Evolutionary conservation across 2,329 filamentous ascomycete species (phyloP).

Genomic region (Trichoderma sp.): DNA sequence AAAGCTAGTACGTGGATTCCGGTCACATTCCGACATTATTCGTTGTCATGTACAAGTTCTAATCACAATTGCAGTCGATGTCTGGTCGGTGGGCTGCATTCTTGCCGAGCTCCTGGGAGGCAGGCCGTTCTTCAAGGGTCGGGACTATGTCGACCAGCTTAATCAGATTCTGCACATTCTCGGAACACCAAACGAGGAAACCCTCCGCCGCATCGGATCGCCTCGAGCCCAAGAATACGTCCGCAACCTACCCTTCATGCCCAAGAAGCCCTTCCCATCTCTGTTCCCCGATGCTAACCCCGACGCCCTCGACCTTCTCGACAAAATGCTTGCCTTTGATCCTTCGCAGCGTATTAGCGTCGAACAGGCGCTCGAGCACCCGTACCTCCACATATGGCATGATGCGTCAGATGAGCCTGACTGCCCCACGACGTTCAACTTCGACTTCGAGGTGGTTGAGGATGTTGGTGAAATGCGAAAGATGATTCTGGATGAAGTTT

Average conservation of each 20-base stretch:
- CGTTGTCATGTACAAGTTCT: background rate
- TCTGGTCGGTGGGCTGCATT: slow-evolving; percentile 99
- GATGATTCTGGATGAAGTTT: slow-evolving; percentile 96
- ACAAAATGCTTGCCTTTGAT: slow-evolving; percentile 97
- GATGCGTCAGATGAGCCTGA: slow-evolving; percentile 93
- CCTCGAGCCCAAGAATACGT: slow-evolving; percentile 98
- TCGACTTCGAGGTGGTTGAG: slow-evolving; percentile 96
- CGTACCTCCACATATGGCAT: slow-evolving; percentile 97
- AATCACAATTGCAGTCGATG: slow-evolving; percentile 69
- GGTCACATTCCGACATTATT: background rate
- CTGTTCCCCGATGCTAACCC: slow-evolving; percentile 95
- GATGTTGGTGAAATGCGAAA: slow-evolving; percentile 93
- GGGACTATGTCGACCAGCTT: slow-evolving; percentile 98
- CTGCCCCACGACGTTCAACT: slow-evolving; percentile 94
- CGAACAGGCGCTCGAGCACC: slow-evolving; percentile 93
- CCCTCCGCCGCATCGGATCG: slow-evolving; percentile 88
- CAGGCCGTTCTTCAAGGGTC: slow-evolving; percentile 97
- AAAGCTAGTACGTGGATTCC: slow-evolving; percentile 84
- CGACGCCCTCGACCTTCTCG: slow-evolving; percentile 90
- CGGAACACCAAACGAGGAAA: slow-evolving; percentile 94
- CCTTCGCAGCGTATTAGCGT: slow-evolving; percentile 91
- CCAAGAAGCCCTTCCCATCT: slow-evolving; percentile 83
- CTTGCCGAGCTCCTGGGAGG: slow-evolving; percentile 93
- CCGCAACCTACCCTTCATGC: slow-evolving; percentile 91
- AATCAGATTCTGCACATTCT: slow-evolving; percentile 99